Base-by-base conservation (phyloP, 257 asterid species). In the Jacaranda mimosifolia region DNA sequence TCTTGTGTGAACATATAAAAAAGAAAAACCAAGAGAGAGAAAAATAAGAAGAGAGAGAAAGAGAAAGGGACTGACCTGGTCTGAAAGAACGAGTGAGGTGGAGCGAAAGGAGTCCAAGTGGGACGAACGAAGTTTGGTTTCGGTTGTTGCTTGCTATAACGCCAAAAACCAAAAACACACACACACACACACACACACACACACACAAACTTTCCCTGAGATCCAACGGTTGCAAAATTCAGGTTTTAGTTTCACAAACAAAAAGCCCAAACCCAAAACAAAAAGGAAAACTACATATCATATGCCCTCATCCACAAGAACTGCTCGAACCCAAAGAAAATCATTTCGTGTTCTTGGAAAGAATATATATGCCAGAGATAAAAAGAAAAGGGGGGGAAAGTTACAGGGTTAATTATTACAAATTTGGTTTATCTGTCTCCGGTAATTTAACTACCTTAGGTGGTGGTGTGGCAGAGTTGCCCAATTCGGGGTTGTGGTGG, bases 1-100 rank as follows among this genome's bases (percentile, higher is more conserved):
- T 14, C 57, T 32, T 35, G 73, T 55, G n/a, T 56, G 42, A 40
- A 72, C 39, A 48, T 40, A 10, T 38, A 46, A 14, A 74, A 15
- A 9, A 26, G 32, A 52, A 9, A 48, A 42, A 9, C 14, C 55
- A 11, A 66, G 18, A 69, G 15, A 46, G 42, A 46, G 43, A 58
- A 9, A 26, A 42, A 63, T 38, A 73, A 14, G 52, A 45, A 56
- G 69, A 74, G 66, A 79, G 64, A 82, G 70, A 74, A 35, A 58
- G 72, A 66, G 64, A 80, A 71, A 57, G 67, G 3, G 72, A 75
- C 85, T 65, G 66, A 83, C 90, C 85, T 72, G 88, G 82, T 79
- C 57, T 48, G 64, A 55, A 72, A 67, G 75, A 78, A 72, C 45
- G 46, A 46, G 74, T 86, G 88, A 86, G 85, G 88, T 77, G 88